Evolutionary conservation across 345 rosid genomes (phyloP).

Genomic region (Cardiospermum halicacabum): DNA sequence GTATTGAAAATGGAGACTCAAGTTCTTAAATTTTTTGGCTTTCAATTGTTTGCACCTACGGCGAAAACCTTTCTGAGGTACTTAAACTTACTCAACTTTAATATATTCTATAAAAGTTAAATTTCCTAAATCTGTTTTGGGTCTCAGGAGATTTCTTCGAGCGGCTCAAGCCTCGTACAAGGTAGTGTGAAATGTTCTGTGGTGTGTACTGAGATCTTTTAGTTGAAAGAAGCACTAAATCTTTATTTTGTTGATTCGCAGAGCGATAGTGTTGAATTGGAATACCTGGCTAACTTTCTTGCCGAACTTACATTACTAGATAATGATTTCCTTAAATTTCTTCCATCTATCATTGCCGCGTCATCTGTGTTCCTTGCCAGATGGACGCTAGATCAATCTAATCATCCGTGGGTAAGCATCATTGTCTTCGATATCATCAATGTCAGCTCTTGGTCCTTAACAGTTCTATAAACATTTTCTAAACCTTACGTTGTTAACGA

Average conservation of each 20-base stretch:
- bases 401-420: slow-evolving; percentile 79
- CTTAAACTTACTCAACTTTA: slow-evolving; percentile 6
- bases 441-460: slow-evolving; percentile 2
- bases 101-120: neutral
- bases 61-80: slow-evolving; percentile 89
- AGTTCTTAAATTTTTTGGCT: slow-evolving; percentile 64
- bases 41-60: slow-evolving; percentile 65
- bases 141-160: slow-evolving; percentile 76
- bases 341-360: slow-evolving; percentile 85
- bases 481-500: slow-evolving; percentile 5
- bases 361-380: slow-evolving; percentile 87
- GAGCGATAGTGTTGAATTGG: slow-evolving; percentile 69
- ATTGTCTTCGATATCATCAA: slow-evolving; percentile 12
- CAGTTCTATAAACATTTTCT: slow-evolving; percentile 3
- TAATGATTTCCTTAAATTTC: slow-evolving; percentile 51
- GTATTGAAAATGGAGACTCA: slow-evolving; percentile 67
- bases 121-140: slow-evolving; percentile 18
- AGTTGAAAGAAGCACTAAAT: slow-evolving; percentile 16
- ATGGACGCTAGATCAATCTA: slow-evolving; percentile 84
- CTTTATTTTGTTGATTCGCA: slow-evolving; percentile 32
- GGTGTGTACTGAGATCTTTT: neutral
- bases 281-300: slow-evolving; percentile 70
- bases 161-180: slow-evolving; percentile 74
- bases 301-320: slow-evolving; percentile 75
- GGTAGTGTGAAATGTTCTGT: slow-evolving; percentile 34